phyloP scores from a whole-genome alignment of 306 rosid species.

The Castanospermum australe region DNA sequence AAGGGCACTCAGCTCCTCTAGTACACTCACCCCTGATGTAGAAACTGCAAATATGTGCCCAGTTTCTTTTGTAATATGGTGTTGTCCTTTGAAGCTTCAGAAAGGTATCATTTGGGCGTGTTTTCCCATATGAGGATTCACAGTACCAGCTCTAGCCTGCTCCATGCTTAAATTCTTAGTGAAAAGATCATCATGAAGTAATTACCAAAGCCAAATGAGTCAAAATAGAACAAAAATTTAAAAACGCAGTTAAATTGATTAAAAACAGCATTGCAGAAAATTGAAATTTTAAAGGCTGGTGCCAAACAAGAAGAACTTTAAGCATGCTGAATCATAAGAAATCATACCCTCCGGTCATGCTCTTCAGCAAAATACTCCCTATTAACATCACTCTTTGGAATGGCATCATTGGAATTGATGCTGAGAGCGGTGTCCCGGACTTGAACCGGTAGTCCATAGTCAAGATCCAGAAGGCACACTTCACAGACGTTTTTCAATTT shows the following conservation, averaged over 20 bases:
- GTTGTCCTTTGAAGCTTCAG: constrained; percentile 91
- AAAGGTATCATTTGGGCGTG: constrained; percentile 77
- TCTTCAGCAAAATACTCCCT: constrained; percentile 69
- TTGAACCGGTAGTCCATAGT: constrained; percentile 90
- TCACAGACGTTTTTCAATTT: constrained; percentile 91
- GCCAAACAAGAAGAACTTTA: neutral
- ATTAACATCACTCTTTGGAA: constrained; percentile 93
- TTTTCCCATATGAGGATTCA: constrained; percentile 85
- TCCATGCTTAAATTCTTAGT: constrained; percentile 14
- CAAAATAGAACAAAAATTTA: neutral
- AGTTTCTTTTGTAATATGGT: constrained; percentile 86
- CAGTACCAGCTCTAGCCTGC: constrained; percentile 95
- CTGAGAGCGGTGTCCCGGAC: constrained; percentile 86
- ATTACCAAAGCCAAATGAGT: neutral
- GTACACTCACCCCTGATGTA: constrained; percentile 90
- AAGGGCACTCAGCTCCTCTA: constrained; percentile 93
- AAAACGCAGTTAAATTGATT: neutral
- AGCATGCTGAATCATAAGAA: neutral
- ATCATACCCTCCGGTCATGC: constrained; percentile 81
- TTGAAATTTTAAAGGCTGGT: neutral
- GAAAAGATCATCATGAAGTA: neutral
- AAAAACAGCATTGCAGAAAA: neutral
- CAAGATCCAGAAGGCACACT: constrained; percentile 92
- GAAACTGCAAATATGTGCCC: constrained; percentile 91
- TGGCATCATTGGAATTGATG: constrained; percentile 73